Conservation (phyloP, 495 filamentous ascomycete genomes). For the Penicillium cosmopolitanum region DNA sequence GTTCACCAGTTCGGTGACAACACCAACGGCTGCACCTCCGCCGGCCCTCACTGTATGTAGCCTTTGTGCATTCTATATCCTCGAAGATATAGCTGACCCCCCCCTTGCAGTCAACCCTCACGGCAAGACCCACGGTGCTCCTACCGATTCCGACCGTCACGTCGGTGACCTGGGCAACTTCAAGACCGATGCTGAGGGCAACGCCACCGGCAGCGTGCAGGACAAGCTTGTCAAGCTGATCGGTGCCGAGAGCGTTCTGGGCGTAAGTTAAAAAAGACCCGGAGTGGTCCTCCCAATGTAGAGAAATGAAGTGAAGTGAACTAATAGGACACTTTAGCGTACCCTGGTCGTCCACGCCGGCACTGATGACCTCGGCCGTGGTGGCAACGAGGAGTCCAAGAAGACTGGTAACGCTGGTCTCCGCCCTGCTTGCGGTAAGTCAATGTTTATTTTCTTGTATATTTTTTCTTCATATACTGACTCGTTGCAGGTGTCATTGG, state of each 20-base stretch:
- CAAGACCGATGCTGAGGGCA: slow-evolving; percentile 89
- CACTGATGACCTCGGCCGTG: slow-evolving; percentile 93
- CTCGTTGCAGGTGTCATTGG: slow-evolving; percentile 74
- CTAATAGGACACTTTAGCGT: slow-evolving; percentile 56
- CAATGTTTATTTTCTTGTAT: background rate
- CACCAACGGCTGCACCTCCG: slow-evolving; percentile 98
- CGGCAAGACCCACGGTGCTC: slow-evolving; percentile 89
- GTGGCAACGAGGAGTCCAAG: slow-evolving; percentile 87
- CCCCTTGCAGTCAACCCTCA: slow-evolving; percentile 81
- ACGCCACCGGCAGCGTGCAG: slow-evolving; percentile 71
- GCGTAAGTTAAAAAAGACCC: slow-evolving; percentile 65
- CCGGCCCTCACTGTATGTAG: slow-evolving; percentile 89
- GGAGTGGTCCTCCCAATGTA: background rate
- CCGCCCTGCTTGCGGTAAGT: slow-evolving; percentile 90
- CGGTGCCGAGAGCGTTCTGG: slow-evolving; percentile 91
- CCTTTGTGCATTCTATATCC: background rate
- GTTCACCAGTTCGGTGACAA: slow-evolving; percentile 99
- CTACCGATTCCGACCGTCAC: slow-evolving; percentile 79
- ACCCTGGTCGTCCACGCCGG: slow-evolving; percentile 94
- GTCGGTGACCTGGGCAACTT: slow-evolving; percentile 98
- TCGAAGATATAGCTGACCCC: slow-evolving; percentile 3
- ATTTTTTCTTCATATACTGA: slow-evolving; percentile 3
- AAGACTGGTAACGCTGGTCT: slow-evolving; percentile 95
- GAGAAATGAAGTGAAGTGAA: slow-evolving; percentile 2
- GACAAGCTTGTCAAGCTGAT: slow-evolving; percentile 92